Percentiles rank a stretch among this genome's conserved stretches.
Conservation (phyloP, 164 flowering plant genomes). For the Tinospora cordifolia region DNA sequence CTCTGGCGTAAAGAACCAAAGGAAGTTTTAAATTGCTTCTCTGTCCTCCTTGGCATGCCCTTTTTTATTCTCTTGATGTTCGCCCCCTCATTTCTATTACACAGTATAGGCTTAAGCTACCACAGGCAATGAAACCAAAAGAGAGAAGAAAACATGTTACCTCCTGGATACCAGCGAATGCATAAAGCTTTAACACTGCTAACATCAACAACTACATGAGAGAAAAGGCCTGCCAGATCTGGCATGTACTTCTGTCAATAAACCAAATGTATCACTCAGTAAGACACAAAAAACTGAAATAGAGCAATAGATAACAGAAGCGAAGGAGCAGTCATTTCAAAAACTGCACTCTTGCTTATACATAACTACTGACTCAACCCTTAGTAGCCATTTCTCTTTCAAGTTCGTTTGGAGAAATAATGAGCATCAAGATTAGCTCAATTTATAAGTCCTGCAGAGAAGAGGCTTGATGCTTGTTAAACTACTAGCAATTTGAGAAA, state of each 20-base stretch:
- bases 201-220: constrained; percentile 83
- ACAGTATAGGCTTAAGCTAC: not conserved
- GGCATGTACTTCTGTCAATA: constrained; percentile 87
- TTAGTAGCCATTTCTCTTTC: too few species aligned
- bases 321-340: not conserved
- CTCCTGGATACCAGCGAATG: constrained; percentile 87
- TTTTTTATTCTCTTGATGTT: too few species aligned
- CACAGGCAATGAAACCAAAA: not conserved
- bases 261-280: not conserved
- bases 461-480: too few species aligned
- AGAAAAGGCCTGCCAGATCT: constrained; percentile 67
- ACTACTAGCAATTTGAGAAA: too few species aligned
- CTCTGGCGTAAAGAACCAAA: too few species aligned
- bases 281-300: not conserved
- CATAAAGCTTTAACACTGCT: constrained; percentile 86
- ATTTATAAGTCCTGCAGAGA: too few species aligned
- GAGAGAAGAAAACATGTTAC: constrained; percentile 24
- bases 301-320: constrained; percentile 3
- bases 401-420: too few species aligned
- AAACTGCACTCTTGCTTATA: not conserved
- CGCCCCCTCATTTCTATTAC: not conserved
- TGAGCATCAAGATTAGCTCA: too few species aligned
- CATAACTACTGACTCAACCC: too few species aligned
- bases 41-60: too few species aligned
- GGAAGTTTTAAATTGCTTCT: too few species aligned